Base-by-base conservation (phyloP, 306 rosid species). In the Hippophae tibetana region DNA sequence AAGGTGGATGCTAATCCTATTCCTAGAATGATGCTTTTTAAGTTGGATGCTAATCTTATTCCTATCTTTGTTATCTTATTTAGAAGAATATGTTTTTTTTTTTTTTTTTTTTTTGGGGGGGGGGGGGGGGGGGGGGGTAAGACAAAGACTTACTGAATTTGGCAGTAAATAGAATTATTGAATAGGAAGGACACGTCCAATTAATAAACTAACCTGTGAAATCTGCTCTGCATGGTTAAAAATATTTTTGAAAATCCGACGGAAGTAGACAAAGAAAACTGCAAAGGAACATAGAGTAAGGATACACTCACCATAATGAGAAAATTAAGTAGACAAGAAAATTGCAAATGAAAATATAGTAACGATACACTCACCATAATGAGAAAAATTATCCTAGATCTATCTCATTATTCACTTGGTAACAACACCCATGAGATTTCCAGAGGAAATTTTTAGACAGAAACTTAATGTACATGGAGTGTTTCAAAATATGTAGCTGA, bases 141-240 rank as follows among this genome's bases (percentile, higher is more conserved):
- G 48, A 42, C 23, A 57, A 41, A 42, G 63, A 60, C 53, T 52
- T 60, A 68, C 46, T 14, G 52, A 0, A 62, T 51, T 45, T 57
- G 38, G 41, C 47, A 23, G 52, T 42, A 6, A 61, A 5, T 13
- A 12, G 10, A 52, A 11, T 43, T 9, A 67, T 26, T 56, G 6
- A 57, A 25, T 11, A 62, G 45, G 44, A 9, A 10, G 27, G 14
- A 13, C 12, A 9, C 4, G 47, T 53, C 27, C 10, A 67, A 23
- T 9, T 18, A 60, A 59, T 43, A 52, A n/a, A 62, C 74, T 40
- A 62, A 90, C 98, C 96, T 90, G 96, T 59, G 98, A 85, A 70
- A 90, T 90, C 83, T 90, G 96, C 77, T 90, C 98, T 2, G 96
- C 89, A 5, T 90, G 98, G 74, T 72, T 83, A 72, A 90, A 87